Evolutionary conservation across 2,329 filamentous ascomycete genomes (phyloP), one percentile per base, ranked within the genome.

Genomic region (Penicillium expansum): DNA sequence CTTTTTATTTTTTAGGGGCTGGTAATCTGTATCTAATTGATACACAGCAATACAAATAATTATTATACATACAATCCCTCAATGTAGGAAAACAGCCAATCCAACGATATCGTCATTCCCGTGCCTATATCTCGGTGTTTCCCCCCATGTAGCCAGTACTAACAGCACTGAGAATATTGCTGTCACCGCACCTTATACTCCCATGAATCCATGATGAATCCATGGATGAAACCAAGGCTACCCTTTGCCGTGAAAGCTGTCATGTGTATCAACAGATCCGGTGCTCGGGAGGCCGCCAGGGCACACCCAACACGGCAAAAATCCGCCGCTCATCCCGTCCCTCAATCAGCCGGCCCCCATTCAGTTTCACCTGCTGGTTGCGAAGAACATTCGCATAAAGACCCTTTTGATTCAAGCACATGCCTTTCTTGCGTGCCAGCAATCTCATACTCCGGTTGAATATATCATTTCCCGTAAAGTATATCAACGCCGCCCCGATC

Each of bases 401-500:
- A 0, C 92, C 93, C 30, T 83, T 80, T 74, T 97, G 92, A 65
- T 96, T 97, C 53, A 97, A 71, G 49, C 89, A 78, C 90, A 95
- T 92, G 0, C 86, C 84, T 75, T 90, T 94, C 74, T 86, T 91
- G 38, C 86, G 84, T 14, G 92, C 91, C 61, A 97, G 73, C 16
- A 95, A 75, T 61, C 93, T 79, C 71, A 97, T 84, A 68, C 90
- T 95, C 16, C 92, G 81, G 72, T 97, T 97, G 77, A 97, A 97
- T 33, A 96, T 88, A 70, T 96, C 92, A 64, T 97, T 94, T 1
- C 93, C 93, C 0, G 93, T 97, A 69, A 97, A 97, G 70, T 97
- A 97, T n/a, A 97, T 83, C 59, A 97, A 71, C 0, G 92, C 92
- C 0, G 90, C 92, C 1, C 93, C 93, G 49, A 91, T 81, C 72